phyloP scores from a whole-genome alignment of 306 rosid species.

The Dicorynia guianensis region DNA sequence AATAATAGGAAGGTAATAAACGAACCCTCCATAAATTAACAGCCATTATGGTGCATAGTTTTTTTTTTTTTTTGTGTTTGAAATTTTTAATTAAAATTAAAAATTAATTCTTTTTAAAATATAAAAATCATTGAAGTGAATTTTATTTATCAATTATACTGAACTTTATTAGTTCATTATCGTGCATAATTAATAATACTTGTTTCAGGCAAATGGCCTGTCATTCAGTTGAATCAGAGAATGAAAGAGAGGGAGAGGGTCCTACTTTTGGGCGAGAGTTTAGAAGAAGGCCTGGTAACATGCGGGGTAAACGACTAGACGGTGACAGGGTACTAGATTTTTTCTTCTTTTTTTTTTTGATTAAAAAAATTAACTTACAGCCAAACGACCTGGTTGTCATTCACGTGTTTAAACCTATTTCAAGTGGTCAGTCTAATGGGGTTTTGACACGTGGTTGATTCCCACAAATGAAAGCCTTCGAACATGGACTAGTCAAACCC shows the following conservation, averaged over 20 bases:
- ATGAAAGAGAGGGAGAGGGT: not conserved
- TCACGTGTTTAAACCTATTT: constrained; percentile 56
- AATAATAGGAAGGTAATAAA: constrained; percentile 24
- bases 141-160: too few relatives aligned
- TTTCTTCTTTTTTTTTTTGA: too few relatives aligned
- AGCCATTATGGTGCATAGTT: not conserved
- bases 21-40: not conserved
- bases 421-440: constrained; percentile 47
- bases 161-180: too few relatives aligned
- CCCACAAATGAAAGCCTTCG: constrained; percentile 34
- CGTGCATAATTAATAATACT: too few relatives aligned
- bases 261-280: constrained; percentile 18
- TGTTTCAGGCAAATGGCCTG: too few relatives aligned
- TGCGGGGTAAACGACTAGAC: constrained; percentile 39
- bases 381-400: constrained; percentile 54
- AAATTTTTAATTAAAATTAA: too few relatives aligned
- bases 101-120: too few relatives aligned
- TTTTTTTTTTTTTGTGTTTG: too few relatives aligned
- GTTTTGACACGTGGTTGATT: constrained; percentile 50
- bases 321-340: constrained; percentile 17
- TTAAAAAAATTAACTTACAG: constrained; percentile 4
- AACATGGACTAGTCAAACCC: constrained; percentile 54
- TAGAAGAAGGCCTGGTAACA: constrained; percentile 36
- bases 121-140: too few relatives aligned
- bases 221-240: too few relatives aligned